Base-by-base conservation (phyloP, 2,329 filamentous ascomycete genomes). In the Colletotrichum zoysiae region DNA sequence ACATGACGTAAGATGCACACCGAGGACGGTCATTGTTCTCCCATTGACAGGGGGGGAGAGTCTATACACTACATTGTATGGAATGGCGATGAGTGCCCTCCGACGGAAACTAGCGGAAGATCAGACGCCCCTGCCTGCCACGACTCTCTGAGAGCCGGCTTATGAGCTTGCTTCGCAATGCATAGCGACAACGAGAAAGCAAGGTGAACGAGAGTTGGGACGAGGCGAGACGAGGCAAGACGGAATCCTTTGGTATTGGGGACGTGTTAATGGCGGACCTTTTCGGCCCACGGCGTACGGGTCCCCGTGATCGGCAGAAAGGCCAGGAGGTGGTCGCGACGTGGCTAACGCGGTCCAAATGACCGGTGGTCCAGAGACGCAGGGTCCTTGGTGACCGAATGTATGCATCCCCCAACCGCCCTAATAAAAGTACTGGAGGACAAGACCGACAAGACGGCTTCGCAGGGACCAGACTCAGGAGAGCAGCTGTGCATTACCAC, bases 261-360 rank as follows among this genome's bases (percentile, higher is more conserved):
- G 40, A 14, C 30, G 35, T 38, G 20, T 26, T 5, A 4, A 26
- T 23, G 20, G 23, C 23, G 2, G 23, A 7, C 53, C 5, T 30
- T 40, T 14, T 56, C 33, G 12, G 20, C 11, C 5, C 9, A 20
- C 12, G 20, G 33, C 5, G 33, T n/a, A 20, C 4, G 16, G 26
- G 33, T 7, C n/a, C 3, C 20, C 33, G 18, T 23, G 65, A 67
- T 60, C 48, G 57, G 40, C 64, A 30, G 23, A 38, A 44, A 18
- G 26, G 33, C 44, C 51, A 67, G 64, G 58, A 67, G 64, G 44
- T 65, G 46, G 44, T 51, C 65, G 68, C 65, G 68, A 68, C 65
- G 58, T 71, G 65, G 51, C 57, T 57, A 26, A 18, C 35, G 35
- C 35, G 67, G 55, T 40, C n/a, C 35, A 40, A 63, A 23, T 53